A percentile compares a stretch with the other conserved stretches of the same genome.
phyloP scores from a whole-genome alignment of 1,284 basidiomycete species.

The Pseudozyma sp. region DNA sequence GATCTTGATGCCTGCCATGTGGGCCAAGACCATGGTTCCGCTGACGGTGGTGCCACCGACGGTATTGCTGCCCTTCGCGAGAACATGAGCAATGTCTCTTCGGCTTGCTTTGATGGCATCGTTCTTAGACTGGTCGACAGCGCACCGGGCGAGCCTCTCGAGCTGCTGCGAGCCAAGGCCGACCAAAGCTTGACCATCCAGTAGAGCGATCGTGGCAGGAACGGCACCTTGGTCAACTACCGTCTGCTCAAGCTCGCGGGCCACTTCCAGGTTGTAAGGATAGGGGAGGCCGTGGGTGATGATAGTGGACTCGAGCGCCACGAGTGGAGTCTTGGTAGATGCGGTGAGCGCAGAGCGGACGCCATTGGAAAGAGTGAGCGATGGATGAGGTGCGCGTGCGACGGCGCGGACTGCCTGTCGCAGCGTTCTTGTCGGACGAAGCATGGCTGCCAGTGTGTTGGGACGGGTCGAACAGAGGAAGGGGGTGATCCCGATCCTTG shows the following conservation, averaged over 20 bases:
- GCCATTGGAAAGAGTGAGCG: slow-evolving; percentile 21
- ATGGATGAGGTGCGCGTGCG: slow-evolving; percentile 30
- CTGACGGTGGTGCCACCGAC: slow-evolving; percentile 93
- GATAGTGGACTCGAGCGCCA: slow-evolving; percentile 80
- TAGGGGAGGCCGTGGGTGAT: slow-evolving; percentile 81
- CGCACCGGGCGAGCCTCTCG: slow-evolving; percentile 76
- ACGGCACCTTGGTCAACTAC: slow-evolving; percentile 81
- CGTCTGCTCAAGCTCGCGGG: slow-evolving; percentile 79
- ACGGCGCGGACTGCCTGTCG: slow-evolving; percentile 36
- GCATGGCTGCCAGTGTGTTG: slow-evolving; percentile 12
- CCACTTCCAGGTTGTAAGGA: slow-evolving; percentile 81
- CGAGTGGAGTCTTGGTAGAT: slow-evolving; percentile 66
- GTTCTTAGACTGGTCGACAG: slow-evolving; percentile 50
- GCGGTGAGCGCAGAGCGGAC: slow-evolving; percentile 30
- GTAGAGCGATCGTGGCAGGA: slow-evolving; percentile 90
- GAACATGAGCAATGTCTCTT: slow-evolving; percentile 83
- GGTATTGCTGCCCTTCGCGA: slow-evolving; percentile 73
- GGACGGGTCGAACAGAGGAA: not conserved
- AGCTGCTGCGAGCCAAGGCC: slow-evolving; percentile 80
- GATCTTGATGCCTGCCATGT: slow-evolving; percentile 64
- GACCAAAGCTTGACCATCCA: slow-evolving; percentile 85
- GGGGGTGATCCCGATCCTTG: not conserved
- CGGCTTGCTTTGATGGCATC: slow-evolving; percentile 81
- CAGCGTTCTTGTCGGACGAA: slow-evolving; percentile 31
- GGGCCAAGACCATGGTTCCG: slow-evolving; percentile 74